These are phyloP conservation scores for Pleurotus sapidus DNA, from an alignment of 768 basidiomycete species.

Conservation along the genomic window DNA sequence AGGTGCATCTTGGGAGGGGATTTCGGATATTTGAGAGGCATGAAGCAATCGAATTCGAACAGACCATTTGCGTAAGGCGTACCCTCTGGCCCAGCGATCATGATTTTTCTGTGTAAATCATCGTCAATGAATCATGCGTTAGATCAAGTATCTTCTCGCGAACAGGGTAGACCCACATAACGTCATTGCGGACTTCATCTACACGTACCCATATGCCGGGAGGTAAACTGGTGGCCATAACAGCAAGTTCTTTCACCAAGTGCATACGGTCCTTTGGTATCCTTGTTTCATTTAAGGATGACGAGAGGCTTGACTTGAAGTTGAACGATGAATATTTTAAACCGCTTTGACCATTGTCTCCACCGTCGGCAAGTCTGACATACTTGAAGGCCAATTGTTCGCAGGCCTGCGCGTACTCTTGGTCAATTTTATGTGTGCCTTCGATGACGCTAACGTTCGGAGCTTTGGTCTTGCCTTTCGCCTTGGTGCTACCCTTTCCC, in stretches of 20 bases:
- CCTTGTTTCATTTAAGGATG: conserved; percentile 35
- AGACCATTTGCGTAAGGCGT: conserved; percentile 54
- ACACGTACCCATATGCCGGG: conserved; percentile 55
- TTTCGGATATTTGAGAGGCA: conserved; percentile 49
- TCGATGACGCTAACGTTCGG: background rate
- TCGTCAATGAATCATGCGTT: background rate
- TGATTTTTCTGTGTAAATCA: conserved; percentile 36
- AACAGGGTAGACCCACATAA: conserved; percentile 34
- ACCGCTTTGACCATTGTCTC: conserved; percentile 15
- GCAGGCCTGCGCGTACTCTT: conserved; percentile 39
- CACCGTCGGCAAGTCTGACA: conserved; percentile 23
- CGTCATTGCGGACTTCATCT: conserved; percentile 57
- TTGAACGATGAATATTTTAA: conserved; percentile 29
- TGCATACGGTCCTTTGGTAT: conserved; percentile 45
- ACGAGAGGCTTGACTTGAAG: conserved; percentile 27
- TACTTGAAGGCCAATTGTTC: conserved; percentile 47
- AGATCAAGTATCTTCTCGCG: conserved; percentile 8
- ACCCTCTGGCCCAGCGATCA: conserved; percentile 57
- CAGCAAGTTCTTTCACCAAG: conserved; percentile 55
- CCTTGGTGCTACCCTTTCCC: conserved; percentile 13
- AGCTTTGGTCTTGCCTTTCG: background rate
- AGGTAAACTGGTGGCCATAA: conserved; percentile 53
- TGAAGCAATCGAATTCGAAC: conserved; percentile 57
- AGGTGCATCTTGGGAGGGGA: conserved; percentile 46
- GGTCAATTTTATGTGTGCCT: conserved; percentile 33